Evolutionary conservation across 768 basidiomycete genomes (phyloP).

Genomic region (Hysterangium stoloniferum): DNA sequence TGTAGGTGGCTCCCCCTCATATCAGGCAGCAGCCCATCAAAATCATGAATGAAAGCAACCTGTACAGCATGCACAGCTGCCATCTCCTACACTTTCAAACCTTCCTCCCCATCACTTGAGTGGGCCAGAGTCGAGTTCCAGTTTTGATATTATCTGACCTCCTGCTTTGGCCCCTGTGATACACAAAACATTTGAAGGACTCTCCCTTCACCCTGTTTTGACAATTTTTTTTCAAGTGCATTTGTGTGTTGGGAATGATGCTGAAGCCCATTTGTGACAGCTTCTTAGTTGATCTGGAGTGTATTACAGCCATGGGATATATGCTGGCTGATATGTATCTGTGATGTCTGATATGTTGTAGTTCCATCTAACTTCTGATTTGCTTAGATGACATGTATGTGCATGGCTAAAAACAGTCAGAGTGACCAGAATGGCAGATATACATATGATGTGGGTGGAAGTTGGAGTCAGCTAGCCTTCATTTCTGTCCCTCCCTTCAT

Average conservation of each 20-base stretch:
- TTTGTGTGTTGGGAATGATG: neutral
- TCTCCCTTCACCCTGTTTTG: conserved; percentile 70
- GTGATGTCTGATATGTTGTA: neutral
- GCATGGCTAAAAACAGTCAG: conserved; percentile 58
- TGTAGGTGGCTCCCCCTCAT: conserved; percentile 25
- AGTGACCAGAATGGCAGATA: conserved; percentile 53
- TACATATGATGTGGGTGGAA: conserved; percentile 48
- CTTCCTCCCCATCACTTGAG: neutral
- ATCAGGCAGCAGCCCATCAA: conserved; percentile 14
- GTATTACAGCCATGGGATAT: conserved; percentile 37
- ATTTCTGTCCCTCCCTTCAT: neutral
- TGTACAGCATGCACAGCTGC: too few species aligned
- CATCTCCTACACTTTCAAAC: too few species aligned
- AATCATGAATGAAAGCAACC: neutral
- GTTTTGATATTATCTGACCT: conserved; percentile 1
- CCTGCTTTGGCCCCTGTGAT: conserved; percentile 63
- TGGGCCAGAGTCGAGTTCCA: neutral
- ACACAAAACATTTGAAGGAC: conserved; percentile 51
- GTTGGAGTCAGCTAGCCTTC: conserved; percentile 38
- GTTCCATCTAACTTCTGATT: neutral
- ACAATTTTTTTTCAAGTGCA: conserved; percentile 40
- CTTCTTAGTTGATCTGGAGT: conserved; percentile 44
- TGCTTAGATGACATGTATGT: conserved; percentile 41
- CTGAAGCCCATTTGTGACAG: conserved; percentile 20
- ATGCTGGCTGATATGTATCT: conserved; percentile 40